Conservation (phyloP, 2,329 filamentous ascomycete species). For the Myriosclerotinia duriaeana region DNA sequence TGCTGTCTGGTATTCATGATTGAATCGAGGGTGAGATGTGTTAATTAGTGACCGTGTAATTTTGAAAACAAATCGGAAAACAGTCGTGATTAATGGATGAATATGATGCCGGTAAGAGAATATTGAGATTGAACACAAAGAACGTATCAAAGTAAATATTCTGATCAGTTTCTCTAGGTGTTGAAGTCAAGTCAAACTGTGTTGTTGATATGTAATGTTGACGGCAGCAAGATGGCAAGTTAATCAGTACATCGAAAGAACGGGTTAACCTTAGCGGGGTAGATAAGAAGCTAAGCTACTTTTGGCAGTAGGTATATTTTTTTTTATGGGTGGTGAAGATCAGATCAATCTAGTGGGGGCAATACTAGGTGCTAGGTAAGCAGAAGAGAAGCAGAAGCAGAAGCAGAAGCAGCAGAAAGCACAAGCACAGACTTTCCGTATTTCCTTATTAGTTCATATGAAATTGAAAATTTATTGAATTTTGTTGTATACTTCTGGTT, state of each 20-base stretch:
- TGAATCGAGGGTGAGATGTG: background rate
- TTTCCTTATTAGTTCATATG: background rate
- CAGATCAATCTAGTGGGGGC: conserved; percentile 5
- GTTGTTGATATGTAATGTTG: conserved; percentile 9
- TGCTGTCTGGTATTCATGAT: conserved; percentile 24
- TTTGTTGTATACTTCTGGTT: too few relatives aligned
- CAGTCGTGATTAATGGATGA: background rate
- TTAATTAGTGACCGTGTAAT: conserved; percentile 2
- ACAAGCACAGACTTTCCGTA: background rate
- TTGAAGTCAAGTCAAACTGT: background rate
- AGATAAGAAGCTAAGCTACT: conserved; percentile 4
- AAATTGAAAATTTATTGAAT: background rate
- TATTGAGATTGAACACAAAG: background rate
- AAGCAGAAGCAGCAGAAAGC: background rate
- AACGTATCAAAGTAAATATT: background rate
- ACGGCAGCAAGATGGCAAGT: background rate
- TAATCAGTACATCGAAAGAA: conserved; percentile 14
- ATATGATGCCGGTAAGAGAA: background rate
- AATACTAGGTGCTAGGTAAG: too few relatives aligned
- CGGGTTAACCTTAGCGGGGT: conserved; percentile 19
- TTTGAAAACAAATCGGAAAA: background rate
- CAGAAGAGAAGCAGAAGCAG: background rate
- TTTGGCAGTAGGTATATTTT: background rate
- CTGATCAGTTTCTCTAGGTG: background rate
- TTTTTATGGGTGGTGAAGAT: background rate